These are phyloP conservation scores for Rhodotorula sp. DNA, from an alignment of 1,284 basidiomycete species.

Conservation along the genomic window DNA sequence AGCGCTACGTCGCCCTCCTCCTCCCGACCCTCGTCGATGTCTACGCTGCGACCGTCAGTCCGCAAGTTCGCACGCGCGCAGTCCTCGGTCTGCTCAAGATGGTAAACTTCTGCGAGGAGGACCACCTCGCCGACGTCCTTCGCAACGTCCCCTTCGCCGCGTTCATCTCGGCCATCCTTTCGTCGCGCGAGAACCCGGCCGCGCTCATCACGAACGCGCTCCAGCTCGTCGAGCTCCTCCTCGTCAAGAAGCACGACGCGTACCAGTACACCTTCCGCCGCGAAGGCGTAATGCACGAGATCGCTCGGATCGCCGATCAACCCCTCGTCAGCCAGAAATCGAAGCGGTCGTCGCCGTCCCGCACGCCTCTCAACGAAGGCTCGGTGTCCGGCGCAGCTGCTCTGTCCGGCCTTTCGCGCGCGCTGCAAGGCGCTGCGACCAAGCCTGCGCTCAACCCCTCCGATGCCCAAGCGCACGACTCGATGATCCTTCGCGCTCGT, in stretches of 20 bases:
- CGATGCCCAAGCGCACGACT: conserved; percentile 64
- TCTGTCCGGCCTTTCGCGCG: background rate
- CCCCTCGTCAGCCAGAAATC: conserved; percentile 56
- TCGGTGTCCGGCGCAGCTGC: background rate
- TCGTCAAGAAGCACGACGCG: conserved; percentile 73
- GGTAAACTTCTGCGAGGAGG: conserved; percentile 75
- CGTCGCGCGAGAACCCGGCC: conserved; percentile 70
- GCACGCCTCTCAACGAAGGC: background rate
- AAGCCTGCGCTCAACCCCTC: conserved; percentile 13
- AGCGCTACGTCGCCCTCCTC: conserved; percentile 75
- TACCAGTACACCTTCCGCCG: conserved; percentile 84
- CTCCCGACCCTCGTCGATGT: conserved; percentile 92
- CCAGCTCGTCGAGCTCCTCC: conserved; percentile 83
- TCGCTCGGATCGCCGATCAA: conserved; percentile 69
- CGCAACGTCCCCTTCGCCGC: conserved; percentile 81
- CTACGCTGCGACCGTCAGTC: conserved; percentile 86
- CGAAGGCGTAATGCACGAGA: conserved; percentile 91
- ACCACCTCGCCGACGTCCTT: conserved; percentile 70
- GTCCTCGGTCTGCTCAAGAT: conserved; percentile 83
- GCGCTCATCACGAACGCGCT: conserved; percentile 78
- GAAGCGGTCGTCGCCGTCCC: conserved; percentile 49
- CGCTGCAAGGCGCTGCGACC: conserved; percentile 3
- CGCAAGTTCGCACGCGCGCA: conserved; percentile 79
- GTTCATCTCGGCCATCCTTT: conserved; percentile 87
- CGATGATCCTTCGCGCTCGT: conserved; percentile 80